These are phyloP conservation scores for Botrytis fragariae DNA, from an alignment of 2,329 filamentous ascomycete genomes.

Conservation along the genomic window DNA sequence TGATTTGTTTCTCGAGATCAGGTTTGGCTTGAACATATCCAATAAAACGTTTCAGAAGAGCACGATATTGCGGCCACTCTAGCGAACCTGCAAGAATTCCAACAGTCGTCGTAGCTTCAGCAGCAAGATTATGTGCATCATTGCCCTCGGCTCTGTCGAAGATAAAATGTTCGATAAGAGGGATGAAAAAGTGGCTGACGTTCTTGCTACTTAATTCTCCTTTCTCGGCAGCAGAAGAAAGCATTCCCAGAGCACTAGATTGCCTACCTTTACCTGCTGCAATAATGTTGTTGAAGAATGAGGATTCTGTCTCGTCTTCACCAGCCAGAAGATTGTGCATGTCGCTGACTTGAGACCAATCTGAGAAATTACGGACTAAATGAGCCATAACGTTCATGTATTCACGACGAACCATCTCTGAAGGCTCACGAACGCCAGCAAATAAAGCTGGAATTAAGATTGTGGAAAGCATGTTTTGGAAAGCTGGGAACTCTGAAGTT, in stretches of 20 bases:
- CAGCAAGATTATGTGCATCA: constrained; percentile 82
- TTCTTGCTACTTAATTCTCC: constrained; percentile 71
- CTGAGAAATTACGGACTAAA: constrained; percentile 67
- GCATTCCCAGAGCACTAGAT: constrained; percentile 74
- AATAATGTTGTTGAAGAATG: constrained; percentile 90
- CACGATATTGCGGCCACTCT: constrained; percentile 88
- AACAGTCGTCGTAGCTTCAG: constrained; percentile 81
- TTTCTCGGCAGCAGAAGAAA: constrained; percentile 65
- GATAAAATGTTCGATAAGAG: constrained; percentile 90
- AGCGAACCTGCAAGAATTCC: constrained; percentile 71
- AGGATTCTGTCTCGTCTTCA: constrained; percentile 57
- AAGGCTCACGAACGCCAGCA: constrained; percentile 70
- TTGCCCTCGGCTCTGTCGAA: constrained; percentile 71
- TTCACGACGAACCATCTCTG: constrained; percentile 82
- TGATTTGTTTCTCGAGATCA: constrained; percentile 80
- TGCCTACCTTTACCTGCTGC: constrained; percentile 87
- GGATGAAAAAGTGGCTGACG: constrained; percentile 82
- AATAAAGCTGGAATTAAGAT: constrained; percentile 75
- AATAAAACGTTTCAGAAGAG: constrained; percentile 79
- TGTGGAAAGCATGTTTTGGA: constrained; percentile 57
- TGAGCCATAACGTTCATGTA: constrained; percentile 76
- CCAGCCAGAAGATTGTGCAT: constrained; percentile 67
- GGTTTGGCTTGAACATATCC: constrained; percentile 77
- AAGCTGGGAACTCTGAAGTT: constrained; percentile 46
- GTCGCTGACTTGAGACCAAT: constrained; percentile 70